phyloP scores from a whole-genome alignment of 768 basidiomycete genomes.

The Mycena galopus region DNA sequence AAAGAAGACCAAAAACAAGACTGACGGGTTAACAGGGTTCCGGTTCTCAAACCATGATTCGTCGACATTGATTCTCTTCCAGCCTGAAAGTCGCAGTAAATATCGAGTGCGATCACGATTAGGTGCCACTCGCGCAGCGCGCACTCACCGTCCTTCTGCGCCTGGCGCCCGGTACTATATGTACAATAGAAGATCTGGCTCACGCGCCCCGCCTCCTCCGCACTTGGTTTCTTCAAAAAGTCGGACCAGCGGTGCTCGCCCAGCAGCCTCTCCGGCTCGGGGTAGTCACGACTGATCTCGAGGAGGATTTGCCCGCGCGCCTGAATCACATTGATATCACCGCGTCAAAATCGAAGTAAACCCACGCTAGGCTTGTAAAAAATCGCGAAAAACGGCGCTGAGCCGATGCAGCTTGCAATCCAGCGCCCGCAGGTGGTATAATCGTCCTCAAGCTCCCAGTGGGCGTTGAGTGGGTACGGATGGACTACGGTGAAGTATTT shows the following conservation, averaged over 20 bases:
- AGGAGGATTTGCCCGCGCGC: conserved; percentile 63
- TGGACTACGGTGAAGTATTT: conserved; percentile 61
- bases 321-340: conserved; percentile 39
- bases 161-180: conserved; percentile 56
- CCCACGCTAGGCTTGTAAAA: conserved; percentile 61
- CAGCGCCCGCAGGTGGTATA: conserved; percentile 58
- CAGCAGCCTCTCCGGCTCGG: conserved; percentile 52
- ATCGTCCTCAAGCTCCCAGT: conserved; percentile 58
- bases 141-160: conserved; percentile 64
- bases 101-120: no score
- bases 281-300: conserved; percentile 57
- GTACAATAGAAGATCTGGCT: conserved; percentile 59
- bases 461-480: conserved; percentile 64
- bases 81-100: no score
- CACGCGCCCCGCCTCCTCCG: conserved; percentile 52
- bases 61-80: conserved; percentile 62
- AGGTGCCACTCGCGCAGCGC: no score
- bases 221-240: conserved; percentile 55
- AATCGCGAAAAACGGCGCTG: conserved; percentile 54
- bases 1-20: conserved; percentile 1
- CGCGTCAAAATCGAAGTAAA: neutral
- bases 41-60: conserved; percentile 58
- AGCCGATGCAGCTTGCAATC: conserved; percentile 60
- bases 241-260: conserved; percentile 66
- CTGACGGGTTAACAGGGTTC: conserved; percentile 50